Evolutionary conservation across 805 yeast genomes (phyloP), one percentile per base, ranked within the genome.

Genomic region (Ogataea angusta): DNA sequence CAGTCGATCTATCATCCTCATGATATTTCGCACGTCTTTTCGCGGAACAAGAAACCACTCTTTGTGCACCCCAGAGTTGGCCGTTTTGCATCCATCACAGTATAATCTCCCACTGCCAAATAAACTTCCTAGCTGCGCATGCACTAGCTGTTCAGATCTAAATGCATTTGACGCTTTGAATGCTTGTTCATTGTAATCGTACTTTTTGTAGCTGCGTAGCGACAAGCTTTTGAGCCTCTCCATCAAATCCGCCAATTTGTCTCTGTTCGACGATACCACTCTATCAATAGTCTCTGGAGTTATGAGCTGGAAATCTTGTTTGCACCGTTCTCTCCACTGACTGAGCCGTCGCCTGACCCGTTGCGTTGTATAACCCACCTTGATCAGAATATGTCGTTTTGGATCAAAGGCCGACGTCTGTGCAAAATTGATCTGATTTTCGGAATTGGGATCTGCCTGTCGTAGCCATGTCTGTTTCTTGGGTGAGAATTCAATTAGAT

Each of bases 1-100:
- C 17, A 23, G 49, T 8, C 44, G 34, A 41, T 72, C 71, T 8
- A 73, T 64, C 1, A 62, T 19, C 9, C 45, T 42, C 48, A 63
- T 67, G 2, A 74, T 63, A 9, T 32, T 23, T 8, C 46, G 36
- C 6, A 75, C 32, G 6, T 69, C 68, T 19, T 47, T 53, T 43
- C 73, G 66, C 0, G 80, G 80, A 1, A 77, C 54, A n/a, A 75
- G 54, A 45, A 77, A 77, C 82, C 82, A 77, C 51, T 77, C 83
- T 12, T 63, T 64, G 52, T 77, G 83, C 10, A 53, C 51, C 4
- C 58, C 59, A 31, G 39, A 30, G 14, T 39, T 42, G 9, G 40
- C 24, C 4, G 35, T 29, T 13, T 31, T 37, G 52, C 82, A 76
- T 3, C 73, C 73, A 10, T 66, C 66, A 53, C 83, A 77, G 38